Base-by-base conservation (phyloP, 768 basidiomycete genomes). In the Agaricus blazei region DNA sequence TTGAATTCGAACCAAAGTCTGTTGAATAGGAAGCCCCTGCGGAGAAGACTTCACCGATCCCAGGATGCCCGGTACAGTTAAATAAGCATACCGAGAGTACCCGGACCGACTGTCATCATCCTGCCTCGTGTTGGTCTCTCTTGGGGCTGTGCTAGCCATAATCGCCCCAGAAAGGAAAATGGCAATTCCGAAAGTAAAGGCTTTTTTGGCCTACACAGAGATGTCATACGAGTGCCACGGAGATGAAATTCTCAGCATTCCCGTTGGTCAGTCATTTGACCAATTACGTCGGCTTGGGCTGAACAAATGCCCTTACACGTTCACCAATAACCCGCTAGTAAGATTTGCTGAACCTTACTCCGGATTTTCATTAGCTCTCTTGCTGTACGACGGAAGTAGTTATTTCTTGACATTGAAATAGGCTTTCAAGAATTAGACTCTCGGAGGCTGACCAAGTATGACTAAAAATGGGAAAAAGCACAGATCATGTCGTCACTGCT, bases 91-190 rank as follows among this genome's bases (percentile, higher is more conserved):
- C 15, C 12, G 38, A 15, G 54, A 24, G n/a, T 12, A 1, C 23
- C 40, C 47, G 28, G 47, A 27, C 28, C 54, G 38, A 42, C 27
- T 36, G 19, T 28, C n/a, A 14, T 14, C 14, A 47, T n/a, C 11
- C 41, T 19, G 54, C 54, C 54, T 55, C 54, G 29, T 55, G 54
- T 46, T 12, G 19, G 9, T 19, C 40, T 46, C 42, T 26, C 27
- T 48, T 14, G 14, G 47, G 37, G 47, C 36, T 47, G n/a, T 54
- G 43, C 19, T 24, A 8, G n/a, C 19, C 24, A 34, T 3, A 34
- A 11, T 34, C 11, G 11, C 34, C 5, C 11, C 34, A 34, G 34
- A 34, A 34, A 11, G 34, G 34, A 34, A 34, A 34, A 34, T 34
- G 34, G 8, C 34, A 34, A 34, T 34, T 19, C 40, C 24, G 26